Evolutionary conservation across 108 stramenopile genomes (phyloP).

Genomic region (Skeletonema costatum): DNA sequence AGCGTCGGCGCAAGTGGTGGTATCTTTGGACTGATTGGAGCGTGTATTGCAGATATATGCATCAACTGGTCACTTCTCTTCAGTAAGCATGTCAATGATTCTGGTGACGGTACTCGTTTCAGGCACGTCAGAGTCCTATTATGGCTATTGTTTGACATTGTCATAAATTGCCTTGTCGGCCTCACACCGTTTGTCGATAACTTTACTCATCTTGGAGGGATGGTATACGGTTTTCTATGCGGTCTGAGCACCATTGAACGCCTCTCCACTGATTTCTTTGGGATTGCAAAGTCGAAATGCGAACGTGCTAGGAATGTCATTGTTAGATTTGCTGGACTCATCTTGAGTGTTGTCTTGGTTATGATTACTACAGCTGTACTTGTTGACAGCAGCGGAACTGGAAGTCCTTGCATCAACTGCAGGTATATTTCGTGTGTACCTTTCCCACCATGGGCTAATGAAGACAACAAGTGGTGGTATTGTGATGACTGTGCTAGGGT

Average conservation of each 20-base stretch:
- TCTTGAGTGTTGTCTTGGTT: conserved; percentile 69
- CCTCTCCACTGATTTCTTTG: conserved; percentile 75
- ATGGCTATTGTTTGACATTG: conserved; percentile 77
- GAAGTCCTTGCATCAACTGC: conserved; percentile 73
- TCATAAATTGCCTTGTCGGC: conserved; percentile 82
- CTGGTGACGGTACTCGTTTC: conserved; percentile 48
- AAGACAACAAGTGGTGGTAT: conserved; percentile 87
- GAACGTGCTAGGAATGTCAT: conserved; percentile 35
- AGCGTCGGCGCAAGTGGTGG: conserved; percentile 94
- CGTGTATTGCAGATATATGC: conserved; percentile 85
- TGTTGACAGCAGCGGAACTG: conserved; percentile 58
- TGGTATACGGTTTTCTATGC: conserved; percentile 81
- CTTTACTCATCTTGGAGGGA: conserved; percentile 86
- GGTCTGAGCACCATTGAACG: conserved; percentile 80
- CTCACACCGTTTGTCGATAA: conserved; percentile 92
- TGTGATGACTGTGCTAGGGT: conserved; percentile 83
- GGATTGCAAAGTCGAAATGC: conserved; percentile 38
- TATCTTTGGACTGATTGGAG: conserved; percentile 92
- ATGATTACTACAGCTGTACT: conserved; percentile 70
- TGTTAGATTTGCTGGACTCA: conserved; percentile 71
- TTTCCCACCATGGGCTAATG: conserved; percentile 68
- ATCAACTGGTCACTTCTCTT: conserved; percentile 90
- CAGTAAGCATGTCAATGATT: conserved; percentile 56
- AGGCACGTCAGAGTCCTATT: conserved; percentile 59
- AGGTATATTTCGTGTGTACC: conserved; percentile 83